These are phyloP conservation scores for Paraconiothyrium brasiliense DNA, from an alignment of 2,329 filamentous ascomycete genomes.

Conservation along the genomic window DNA sequence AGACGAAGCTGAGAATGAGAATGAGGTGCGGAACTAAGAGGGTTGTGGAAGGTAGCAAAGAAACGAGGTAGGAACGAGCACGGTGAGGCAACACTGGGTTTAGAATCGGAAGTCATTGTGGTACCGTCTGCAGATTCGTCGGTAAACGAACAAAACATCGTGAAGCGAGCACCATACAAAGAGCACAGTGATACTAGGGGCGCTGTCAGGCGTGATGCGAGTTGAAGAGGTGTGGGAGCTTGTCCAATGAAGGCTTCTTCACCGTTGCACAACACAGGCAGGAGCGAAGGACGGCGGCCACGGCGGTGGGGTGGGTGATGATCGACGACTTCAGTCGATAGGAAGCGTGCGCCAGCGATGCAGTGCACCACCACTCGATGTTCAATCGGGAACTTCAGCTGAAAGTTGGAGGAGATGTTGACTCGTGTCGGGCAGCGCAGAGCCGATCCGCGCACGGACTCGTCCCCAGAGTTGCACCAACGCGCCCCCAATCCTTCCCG, in stretches of 20 bases:
- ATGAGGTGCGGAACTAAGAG: neutral
- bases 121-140: neutral
- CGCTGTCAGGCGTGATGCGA: conserved; percentile 3
- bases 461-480: neutral
- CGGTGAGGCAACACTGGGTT: neutral
- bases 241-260: neutral
- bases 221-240: neutral
- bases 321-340: neutral
- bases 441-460: neutral
- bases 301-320: neutral
- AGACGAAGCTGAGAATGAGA: neutral
- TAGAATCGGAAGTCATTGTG: neutral
- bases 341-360: conserved; percentile 3
- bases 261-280: neutral
- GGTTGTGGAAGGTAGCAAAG: conserved; percentile 1
- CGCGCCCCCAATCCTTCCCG: neutral
- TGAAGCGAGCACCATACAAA: neutral
- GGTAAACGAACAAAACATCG: neutral
- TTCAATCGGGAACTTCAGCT: conserved; percentile 8
- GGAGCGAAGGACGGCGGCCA: neutral
- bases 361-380: neutral
- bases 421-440: neutral
- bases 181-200: conserved; percentile 1
- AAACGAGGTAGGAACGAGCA: neutral
- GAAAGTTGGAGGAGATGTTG: neutral